Evolutionary conservation across 1,139 yeast species (phyloP), one percentile per base, ranked within the genome.

Genomic region (Yamadazyma oceani): DNA sequence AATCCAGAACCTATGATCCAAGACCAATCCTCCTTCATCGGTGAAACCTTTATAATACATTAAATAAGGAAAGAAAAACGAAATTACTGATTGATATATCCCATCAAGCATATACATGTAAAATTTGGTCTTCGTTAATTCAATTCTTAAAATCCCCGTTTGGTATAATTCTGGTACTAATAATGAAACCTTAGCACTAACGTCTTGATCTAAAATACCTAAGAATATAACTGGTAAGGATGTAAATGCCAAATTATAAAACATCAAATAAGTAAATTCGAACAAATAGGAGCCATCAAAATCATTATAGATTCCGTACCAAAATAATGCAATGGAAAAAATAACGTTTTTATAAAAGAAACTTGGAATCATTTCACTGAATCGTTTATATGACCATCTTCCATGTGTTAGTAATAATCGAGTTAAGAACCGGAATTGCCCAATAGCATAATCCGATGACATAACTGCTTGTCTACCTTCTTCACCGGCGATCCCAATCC

Each of bases 391-490:
- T 1, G 95, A 85, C 97, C 97, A 92, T 59, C 97, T 78, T 27
- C 98, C 98, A 65, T 92, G 98, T 19, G 88, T 94, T 40, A 92
- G 66, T 37, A 92, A 66, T 48, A 92, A 69, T 50, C 90, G 75
- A 0, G 88, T 77, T 56, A 92, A 62, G 56, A 76, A 92, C 55
- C 97, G 73, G 66, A 92, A 92, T 60, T 92, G 97, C 11, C 97
- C 98, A 59, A 92, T 70, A 2, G 97, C 97, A 64, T 89, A 92
- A 68, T 92, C 98, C 0, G 97, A 85, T 7, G 95, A 85, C 98
- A 92, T 92, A 9, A 83, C 97, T 11, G 98, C 98, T 60, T 90
- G 97, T 35, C 97, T 74, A 49, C 98, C 98, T 70, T 92, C 98
- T 87, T 88, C 86, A 51, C 99, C 99, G 55, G 94, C 87, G 49